Evolutionary conservation across 1,284 basidiomycete species (phyloP).

Genomic region (Bondarzewia mesenterica): DNA sequence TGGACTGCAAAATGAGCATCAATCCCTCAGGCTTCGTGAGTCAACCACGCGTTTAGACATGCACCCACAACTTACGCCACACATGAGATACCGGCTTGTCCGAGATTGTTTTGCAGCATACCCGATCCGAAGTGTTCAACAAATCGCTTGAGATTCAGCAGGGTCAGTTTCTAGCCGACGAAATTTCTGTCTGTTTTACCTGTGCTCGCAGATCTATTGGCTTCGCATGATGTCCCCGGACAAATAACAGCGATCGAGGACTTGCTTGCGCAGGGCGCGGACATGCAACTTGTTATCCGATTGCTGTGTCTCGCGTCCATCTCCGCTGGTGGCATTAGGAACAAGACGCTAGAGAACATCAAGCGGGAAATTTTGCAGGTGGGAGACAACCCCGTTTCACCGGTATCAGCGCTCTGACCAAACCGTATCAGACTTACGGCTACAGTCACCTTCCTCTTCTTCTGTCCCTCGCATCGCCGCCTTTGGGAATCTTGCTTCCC

Average conservation of each 20-base stretch:
- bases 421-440: constrained; percentile 69
- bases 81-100: constrained; percentile 82
- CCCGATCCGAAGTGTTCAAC: constrained; percentile 86
- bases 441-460: constrained; percentile 85
- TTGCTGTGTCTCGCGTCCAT: constrained; percentile 83
- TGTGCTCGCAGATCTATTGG: constrained; percentile 66
- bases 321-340: constrained; percentile 80
- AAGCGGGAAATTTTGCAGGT: constrained; percentile 91
- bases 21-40: constrained; percentile 81
- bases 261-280: constrained; percentile 77
- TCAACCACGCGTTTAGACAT: constrained; percentile 10
- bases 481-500: constrained; percentile 59
- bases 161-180: constrained; percentile 41
- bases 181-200: constrained; percentile 7
- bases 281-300: constrained; percentile 71
- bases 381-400: constrained; percentile 14
- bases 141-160: constrained; percentile 93
- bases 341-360: constrained; percentile 79
- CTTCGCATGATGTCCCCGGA: constrained; percentile 73
- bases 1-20: constrained; percentile 87
- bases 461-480: constrained; percentile 68
- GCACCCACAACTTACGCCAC: neutral
- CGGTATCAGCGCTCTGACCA: constrained; percentile 8
- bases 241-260: constrained; percentile 84
- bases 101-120: constrained; percentile 83